Conservation (phyloP, 768 basidiomycete genomes). For the Hortiboletus flavorubellus region DNA sequence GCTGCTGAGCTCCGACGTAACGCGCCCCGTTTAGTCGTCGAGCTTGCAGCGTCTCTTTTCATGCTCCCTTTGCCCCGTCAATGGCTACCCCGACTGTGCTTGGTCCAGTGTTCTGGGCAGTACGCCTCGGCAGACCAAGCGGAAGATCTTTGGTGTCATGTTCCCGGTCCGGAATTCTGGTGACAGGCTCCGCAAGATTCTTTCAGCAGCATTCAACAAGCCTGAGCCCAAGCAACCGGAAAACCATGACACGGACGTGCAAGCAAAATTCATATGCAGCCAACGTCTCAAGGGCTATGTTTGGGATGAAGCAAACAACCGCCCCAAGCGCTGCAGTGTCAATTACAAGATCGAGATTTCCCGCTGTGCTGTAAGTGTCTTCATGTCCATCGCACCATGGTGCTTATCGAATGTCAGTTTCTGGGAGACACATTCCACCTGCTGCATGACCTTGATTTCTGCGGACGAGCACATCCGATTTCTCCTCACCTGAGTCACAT, state of each 20-base stretch:
- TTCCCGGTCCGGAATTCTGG: no score
- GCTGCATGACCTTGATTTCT: constrained; percentile 96
- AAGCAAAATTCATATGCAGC: constrained; percentile 53
- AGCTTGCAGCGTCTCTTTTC: no score
- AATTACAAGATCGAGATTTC: constrained; percentile 99
- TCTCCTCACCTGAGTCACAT: constrained; percentile 95
- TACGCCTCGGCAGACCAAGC: no score
- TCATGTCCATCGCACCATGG: neutral
- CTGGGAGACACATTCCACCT: constrained; percentile 85
- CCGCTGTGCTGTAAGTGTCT: constrained; percentile 64
- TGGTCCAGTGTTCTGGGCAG: no score
- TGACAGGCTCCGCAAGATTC: no score
- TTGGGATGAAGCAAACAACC: constrained; percentile 71
- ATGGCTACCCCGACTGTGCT: no score
- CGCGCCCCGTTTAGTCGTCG: no score
- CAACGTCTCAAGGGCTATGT: constrained; percentile 52
- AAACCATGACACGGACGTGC: constrained; percentile 48
- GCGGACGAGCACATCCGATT: constrained; percentile 94
- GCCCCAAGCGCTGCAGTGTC: constrained; percentile 87
- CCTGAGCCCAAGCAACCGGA: constrained; percentile 55
- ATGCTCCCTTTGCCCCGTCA: no score
- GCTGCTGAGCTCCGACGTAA: no score
- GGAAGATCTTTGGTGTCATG: no score
- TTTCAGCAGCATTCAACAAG: no score
- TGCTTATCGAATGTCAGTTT: constrained; percentile 48